Conservation (phyloP, 1,139 yeast species). For the Kodamaea sp. region DNA sequence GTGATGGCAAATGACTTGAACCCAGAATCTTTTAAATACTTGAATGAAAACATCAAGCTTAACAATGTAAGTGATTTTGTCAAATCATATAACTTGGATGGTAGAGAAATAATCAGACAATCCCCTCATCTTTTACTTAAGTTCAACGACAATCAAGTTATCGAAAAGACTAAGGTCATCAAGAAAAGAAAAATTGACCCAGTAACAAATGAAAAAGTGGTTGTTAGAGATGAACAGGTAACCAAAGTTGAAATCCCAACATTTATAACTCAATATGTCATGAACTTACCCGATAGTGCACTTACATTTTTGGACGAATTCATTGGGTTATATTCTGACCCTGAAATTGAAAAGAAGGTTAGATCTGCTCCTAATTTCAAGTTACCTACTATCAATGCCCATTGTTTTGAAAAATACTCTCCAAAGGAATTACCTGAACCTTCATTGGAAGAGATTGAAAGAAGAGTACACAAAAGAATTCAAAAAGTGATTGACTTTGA, state of each 20-base stretch:
- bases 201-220: slow-evolving; percentile 14
- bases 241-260: slow-evolving; percentile 50
- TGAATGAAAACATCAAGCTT: slow-evolving; percentile 56
- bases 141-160: slow-evolving; percentile 21
- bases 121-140: slow-evolving; percentile 52
- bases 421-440: slow-evolving; percentile 68
- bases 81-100: slow-evolving; percentile 69
- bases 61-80: slow-evolving; percentile 67
- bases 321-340: slow-evolving; percentile 59
- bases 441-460: slow-evolving; percentile 56
- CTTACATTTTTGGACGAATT: slow-evolving; percentile 77
- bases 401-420: slow-evolving; percentile 86
- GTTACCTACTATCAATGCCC: slow-evolving; percentile 79
- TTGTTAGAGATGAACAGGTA: slow-evolving; percentile 26
- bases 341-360: slow-evolving; percentile 31
- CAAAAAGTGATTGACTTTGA: slow-evolving; percentile 49
- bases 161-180: slow-evolving; percentile 27
- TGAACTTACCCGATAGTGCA: slow-evolving; percentile 96
- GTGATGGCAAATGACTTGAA: slow-evolving; percentile 92
- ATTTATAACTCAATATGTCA: slow-evolving; percentile 69
- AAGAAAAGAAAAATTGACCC: slow-evolving; percentile 33
- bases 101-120: slow-evolving; percentile 68
- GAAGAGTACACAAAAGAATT: slow-evolving; percentile 59
- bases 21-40: slow-evolving; percentile 75
- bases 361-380: slow-evolving; percentile 41